A percentile compares a stretch with the other conserved stretches of the same genome.
phyloP scores from a whole-genome alignment of 345 rosid genomes.

The Rhodamnia rubescens region DNA sequence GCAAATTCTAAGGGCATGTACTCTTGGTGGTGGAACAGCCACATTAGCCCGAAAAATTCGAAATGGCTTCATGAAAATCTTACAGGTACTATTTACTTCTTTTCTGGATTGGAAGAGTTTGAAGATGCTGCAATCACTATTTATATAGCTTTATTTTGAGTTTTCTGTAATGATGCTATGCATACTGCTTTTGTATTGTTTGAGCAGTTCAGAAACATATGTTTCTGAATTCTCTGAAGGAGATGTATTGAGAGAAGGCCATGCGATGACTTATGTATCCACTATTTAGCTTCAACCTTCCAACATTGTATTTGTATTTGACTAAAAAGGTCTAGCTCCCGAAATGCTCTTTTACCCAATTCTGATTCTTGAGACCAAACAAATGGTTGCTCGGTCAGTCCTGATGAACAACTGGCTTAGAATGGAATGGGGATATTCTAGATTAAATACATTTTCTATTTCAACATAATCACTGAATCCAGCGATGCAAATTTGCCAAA shows the following conservation, averaged over 20 bases:
- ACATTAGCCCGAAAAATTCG: slow-evolving; percentile 47
- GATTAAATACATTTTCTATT: background rate
- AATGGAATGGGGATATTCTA: background rate
- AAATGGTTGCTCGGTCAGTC: background rate
- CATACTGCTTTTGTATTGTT: background rate
- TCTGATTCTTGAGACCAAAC: background rate
- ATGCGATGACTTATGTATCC: background rate
- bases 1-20: slow-evolving; percentile 20
- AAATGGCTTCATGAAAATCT: slow-evolving; percentile 52
- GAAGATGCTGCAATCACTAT: background rate
- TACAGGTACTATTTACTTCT: slow-evolving; percentile 16
- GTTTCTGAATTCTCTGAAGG: background rate
- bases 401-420: background rate
- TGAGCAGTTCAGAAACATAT: background rate
- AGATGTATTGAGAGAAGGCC: background rate
- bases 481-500: background rate
- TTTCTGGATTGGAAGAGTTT: background rate
- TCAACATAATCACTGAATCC: background rate
- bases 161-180: background rate
- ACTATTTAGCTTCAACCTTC: background rate
- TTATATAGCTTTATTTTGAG: background rate
- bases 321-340: background rate
- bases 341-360: background rate
- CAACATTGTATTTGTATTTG: background rate
- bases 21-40: slow-evolving; percentile 60